Evolutionary conservation across 2,329 filamentous ascomycete genomes (phyloP), one percentile per base, ranked within the genome.

Genomic region (Ploettnerulaceae sp.): DNA sequence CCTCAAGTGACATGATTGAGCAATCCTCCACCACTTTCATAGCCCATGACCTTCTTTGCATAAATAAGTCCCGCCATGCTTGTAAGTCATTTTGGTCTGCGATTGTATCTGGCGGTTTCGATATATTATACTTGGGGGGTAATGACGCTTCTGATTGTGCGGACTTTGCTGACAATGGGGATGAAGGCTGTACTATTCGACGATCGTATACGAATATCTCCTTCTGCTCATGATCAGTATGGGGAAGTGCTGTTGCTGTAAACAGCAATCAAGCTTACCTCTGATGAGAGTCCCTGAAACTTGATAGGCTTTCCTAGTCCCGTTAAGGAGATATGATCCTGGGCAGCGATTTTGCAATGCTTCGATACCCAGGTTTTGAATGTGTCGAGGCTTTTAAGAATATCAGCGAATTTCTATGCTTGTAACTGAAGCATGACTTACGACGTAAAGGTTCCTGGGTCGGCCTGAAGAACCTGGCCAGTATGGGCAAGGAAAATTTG

Each of bases 171-270:
- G 67, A 64, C 28, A 67, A 68, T 6, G 74, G 60, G 41, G 76
- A 71, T 38, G 74, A 69, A 40, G 79, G 67, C 54, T 83, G 75
- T 40, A 84, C 81, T 59, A 84, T 80, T 57, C 83, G 81, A 52
- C 89, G 85, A 67, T 96, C 89, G 68, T 95, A 98, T 42, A 97
- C 80, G 64, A 86, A 97, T 47, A 98, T 82, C 65, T 97, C 89
- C 56, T 81, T 86, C 84, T 94, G 57, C 21, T 40, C 41, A 26
- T 11, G 34, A 46, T 64, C 25, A 63, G 57, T 32, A 11, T 36
- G 24, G 25, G 15, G 9, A 17, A 24, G 14, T 29, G 8, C 18
- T 36, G 31, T 35, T 29, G 8, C 18, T 36, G 31, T 35, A 17
- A 32, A n/a, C 26, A 9, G 25, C 36, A 31, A 14, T 17, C 7